Base-by-base conservation (phyloP, 2,329 filamentous ascomycete genomes). In the Pleomassaria siparia region DNA sequence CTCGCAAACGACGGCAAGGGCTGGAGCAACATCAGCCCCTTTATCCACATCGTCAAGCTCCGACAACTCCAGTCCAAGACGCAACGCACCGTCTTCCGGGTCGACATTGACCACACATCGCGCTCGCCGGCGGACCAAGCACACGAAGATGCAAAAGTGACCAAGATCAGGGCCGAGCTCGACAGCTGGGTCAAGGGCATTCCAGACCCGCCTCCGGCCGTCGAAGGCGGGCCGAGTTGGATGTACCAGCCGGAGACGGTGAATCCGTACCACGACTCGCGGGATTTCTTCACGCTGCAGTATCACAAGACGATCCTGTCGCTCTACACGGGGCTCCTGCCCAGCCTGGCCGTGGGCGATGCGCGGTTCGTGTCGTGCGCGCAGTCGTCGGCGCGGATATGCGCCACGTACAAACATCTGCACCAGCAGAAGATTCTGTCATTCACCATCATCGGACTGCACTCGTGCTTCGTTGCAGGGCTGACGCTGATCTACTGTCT, bases 281-380 rank as follows among this genome's bases (percentile, higher is more conserved):
- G 60, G n/a, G 58, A 63, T 40, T 63, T 62, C 28, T 63, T 61
- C 15, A 49, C 51, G 3, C 49, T 63, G 16, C 60, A 63, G 18
- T 63, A 63, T n/a, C 59, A 62, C 43, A 63, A 63, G 26, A 57
- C 59, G 0, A 50, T 62, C n/a, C 40, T 63, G 1, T 61, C 53
- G 11, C 59, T 63, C 3, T 61, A 58, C 43, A 62, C 60, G 0
- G 46, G 55, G 7, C 53, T 63, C 3, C 49, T 63, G 0, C 60
- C 60, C 0, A 52, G 50, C 6, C 47, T 63, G 1, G 50, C 53
- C 13, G 54, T 51, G 3, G 51, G 46, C 2, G 60, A 63, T 20
- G 46, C 46, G 11, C 56, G 60, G 2, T 63, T 61, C 12, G 28
- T 58, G 9, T 56, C 56, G 24, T 61, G 59, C 36, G 59, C 60